Evolutionary conservation across 768 basidiomycete genomes (phyloP), one percentile per base, ranked within the genome.

Genomic region (Pisolithus tinctorius): DNA sequence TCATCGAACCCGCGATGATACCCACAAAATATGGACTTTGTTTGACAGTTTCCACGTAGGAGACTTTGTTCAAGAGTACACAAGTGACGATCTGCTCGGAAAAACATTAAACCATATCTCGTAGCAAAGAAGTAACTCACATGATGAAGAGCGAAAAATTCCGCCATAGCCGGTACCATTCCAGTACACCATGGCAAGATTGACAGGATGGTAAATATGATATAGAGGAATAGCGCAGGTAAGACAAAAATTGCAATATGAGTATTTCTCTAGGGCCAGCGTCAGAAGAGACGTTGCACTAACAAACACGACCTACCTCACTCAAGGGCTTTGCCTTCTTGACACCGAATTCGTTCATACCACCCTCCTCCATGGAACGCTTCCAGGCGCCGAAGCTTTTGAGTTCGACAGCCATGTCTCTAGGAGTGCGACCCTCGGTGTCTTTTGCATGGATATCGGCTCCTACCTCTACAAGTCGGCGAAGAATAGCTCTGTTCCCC

Each of bases 81-180:
- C 88, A 86, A 6, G 87, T 89, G 48, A 93, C 88, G 65, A 88
- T 79, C 86, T 87, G 60, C 29, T 20, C 11, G n/a, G 10, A 52
- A 47, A 27, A 56, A 50, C 55, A 62, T 43, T 57, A 26, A 51
- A 17, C 6, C n/a, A 17, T 30, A 10, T n/a, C 17, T 3, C 45
- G 39, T 4, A 26, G 23, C 39, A 20, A 44, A 9, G 34, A 10
- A n/a, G 23, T n/a, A 4, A 74, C 86, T 55, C 66, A 93, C 90
- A 61, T 96, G 88, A 62, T 97, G 95, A 88, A 95, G 89, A 44
- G 80, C 88, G 59, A 91, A 95, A 69, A 93, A 91, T 61, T 92
- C 83, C 0, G 87, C 91, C 62, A 85, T 73, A 0, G 89, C 87
- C 45, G 96, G 78, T 29, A 93, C 74, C 23, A 92, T 68, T 14